Conservation (phyloP, 2,329 filamentous ascomycete genomes). For the Amauroascus niger region DNA sequence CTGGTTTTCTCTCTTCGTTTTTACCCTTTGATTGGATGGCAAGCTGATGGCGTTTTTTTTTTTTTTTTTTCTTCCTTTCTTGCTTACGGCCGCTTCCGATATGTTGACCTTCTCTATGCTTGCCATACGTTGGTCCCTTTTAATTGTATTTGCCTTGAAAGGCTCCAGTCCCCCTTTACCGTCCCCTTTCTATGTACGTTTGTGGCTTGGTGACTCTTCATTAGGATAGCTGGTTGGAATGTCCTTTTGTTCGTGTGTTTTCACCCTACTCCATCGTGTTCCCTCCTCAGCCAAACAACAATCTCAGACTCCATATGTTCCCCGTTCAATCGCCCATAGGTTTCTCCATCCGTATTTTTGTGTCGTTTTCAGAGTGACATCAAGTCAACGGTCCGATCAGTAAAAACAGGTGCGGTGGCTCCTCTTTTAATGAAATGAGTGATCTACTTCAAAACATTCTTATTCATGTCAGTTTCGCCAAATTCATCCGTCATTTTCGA, state of each 20-base stretch:
- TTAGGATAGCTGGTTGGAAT: conserved; percentile 5
- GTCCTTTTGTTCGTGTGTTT: not conserved
- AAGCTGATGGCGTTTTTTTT: conserved; percentile 6
- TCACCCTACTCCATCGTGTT: not conserved
- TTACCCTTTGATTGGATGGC: not conserved
- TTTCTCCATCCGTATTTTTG: not conserved
- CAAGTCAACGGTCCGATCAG: too few species aligned
- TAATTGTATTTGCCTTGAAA: not conserved
- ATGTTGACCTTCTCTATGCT: not conserved
- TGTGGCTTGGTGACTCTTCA: not conserved
- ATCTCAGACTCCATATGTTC: not conserved
- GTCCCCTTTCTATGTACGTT: not conserved
- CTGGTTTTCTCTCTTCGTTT: conserved; percentile 4
- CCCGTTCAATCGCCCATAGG: not conserved
- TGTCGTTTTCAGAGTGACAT: too few species aligned
- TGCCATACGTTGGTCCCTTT: not conserved
- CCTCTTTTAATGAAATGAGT: too few species aligned
- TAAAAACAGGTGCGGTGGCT: too few species aligned
- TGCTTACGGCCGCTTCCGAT: conserved; percentile 1
- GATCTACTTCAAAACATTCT: too few species aligned
- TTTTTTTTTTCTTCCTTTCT: not conserved
- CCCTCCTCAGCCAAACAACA: not conserved
- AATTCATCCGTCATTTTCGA: too few species aligned
- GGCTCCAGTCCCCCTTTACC: not conserved
- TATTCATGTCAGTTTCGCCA: too few species aligned